Percentiles rank a stretch among this genome's conserved stretches.
These are phyloP conservation scores for Diplosphaera chodatii DNA, from an alignment of 139 green algal species.

Conservation along the genomic window DNA sequence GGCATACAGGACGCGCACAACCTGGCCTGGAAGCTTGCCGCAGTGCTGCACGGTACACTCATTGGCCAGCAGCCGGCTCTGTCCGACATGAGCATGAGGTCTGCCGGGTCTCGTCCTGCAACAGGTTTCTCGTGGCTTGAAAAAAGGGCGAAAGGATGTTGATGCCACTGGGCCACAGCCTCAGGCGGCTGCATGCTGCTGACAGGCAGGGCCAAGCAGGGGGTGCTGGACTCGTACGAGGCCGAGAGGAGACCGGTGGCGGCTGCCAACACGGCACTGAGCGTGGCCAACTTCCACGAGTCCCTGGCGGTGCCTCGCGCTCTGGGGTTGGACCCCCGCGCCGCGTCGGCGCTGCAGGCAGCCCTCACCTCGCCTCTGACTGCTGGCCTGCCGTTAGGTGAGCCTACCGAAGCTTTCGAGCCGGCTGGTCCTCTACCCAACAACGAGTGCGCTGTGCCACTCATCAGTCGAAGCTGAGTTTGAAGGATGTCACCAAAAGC, in stretches of 20 bases:
- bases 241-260: slow-evolving; percentile 73
- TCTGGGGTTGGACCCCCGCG: slow-evolving; percentile 74
- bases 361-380: slow-evolving; percentile 19
- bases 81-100: too few relatives aligned
- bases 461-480: too few relatives aligned
- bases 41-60: slow-evolving; percentile 37
- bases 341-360: slow-evolving; percentile 47
- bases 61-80: too few relatives aligned
- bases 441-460: too few relatives aligned
- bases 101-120: too few relatives aligned
- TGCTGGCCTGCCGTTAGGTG: slow-evolving; percentile 8
- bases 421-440: too few relatives aligned
- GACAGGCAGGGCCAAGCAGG: slow-evolving; percentile 1
- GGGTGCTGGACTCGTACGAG: slow-evolving; percentile 70
- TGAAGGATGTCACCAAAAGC: too few relatives aligned
- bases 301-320: slow-evolving; percentile 65
- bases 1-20: slow-evolving; percentile 93
- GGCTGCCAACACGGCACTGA: slow-evolving; percentile 69
- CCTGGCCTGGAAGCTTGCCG: slow-evolving; percentile 91
- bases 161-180: too few relatives aligned
- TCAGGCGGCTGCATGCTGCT: too few relatives aligned
- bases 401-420: too few relatives aligned
- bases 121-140: too few relatives aligned
- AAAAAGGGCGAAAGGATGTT: too few relatives aligned
- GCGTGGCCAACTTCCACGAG: slow-evolving; percentile 85